Evolutionary conservation across 441 rosid species (phyloP).

Genomic region (Brassica hybrid): DNA sequence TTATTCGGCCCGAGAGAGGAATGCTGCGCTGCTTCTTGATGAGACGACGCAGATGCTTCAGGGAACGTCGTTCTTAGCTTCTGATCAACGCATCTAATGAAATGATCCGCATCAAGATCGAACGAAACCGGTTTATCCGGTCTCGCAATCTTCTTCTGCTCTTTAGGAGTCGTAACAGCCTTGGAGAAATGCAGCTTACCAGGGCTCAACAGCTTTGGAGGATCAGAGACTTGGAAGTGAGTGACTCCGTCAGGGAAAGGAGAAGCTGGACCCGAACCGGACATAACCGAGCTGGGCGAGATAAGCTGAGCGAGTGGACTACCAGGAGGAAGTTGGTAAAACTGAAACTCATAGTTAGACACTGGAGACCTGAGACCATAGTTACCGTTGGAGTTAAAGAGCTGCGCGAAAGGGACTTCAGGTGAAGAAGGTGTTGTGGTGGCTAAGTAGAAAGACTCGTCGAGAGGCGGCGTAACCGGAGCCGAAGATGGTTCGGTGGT

Average conservation of each 20-base stretch:
- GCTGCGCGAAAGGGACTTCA: conserved; percentile 93
- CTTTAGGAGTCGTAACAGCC: conserved; percentile 56
- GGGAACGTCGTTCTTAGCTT: conserved; percentile 51
- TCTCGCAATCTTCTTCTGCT: conserved; percentile 36
- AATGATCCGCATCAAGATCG: conserved; percentile 56
- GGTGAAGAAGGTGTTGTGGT: conserved; percentile 85
- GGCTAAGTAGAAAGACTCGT: conserved; percentile 75
- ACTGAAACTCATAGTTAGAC: conserved; percentile 72
- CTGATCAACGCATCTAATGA: conserved; percentile 52
- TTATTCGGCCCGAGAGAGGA: conserved; percentile 48
- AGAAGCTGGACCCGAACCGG: conserved; percentile 88
- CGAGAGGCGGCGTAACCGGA: conserved; percentile 86
- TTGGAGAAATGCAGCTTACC: conserved; percentile 60
- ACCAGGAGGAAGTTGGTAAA: conserved; percentile 91
- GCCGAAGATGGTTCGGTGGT: conserved; percentile 97
- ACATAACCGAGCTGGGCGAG: conserved; percentile 88
- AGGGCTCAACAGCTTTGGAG: conserved; percentile 73
- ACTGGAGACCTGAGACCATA: conserved; percentile 52
- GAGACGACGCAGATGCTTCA: conserved; percentile 47
- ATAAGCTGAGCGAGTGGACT: conserved; percentile 90
- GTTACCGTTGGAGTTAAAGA: conserved; percentile 62
- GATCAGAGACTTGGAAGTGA: conserved; percentile 61
- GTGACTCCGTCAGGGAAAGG: conserved; percentile 85
- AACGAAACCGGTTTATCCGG: conserved; percentile 55
- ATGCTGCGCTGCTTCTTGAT: conserved; percentile 45